phyloP scores from a whole-genome alignment of 225 moss, liverwort and hornwort species.

The Sphagnum tenellum region DNA sequence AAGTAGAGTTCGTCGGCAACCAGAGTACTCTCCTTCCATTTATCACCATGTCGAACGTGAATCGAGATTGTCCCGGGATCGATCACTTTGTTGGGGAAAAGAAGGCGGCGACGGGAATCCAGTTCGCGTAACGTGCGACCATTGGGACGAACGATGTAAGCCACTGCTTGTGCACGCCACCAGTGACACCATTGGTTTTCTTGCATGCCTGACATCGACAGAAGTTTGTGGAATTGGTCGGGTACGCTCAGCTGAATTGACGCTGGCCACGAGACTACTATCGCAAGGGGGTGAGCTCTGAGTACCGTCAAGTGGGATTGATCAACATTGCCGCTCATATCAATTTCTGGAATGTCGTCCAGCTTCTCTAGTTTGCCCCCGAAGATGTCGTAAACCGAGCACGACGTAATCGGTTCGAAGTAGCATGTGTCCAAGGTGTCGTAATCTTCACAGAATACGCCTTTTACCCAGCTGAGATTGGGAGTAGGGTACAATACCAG shows the following conservation, averaged over 20 bases:
- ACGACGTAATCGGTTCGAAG: conserved; percentile 32
- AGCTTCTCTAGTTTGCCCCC: no score
- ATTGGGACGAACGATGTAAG: conserved; percentile 37
- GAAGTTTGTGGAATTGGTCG: no score
- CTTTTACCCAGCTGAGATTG: conserved; percentile 32
- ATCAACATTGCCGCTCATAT: no score
- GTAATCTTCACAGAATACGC: conserved; percentile 24
- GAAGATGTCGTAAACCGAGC: conserved; percentile 15
- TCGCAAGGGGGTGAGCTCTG: no score
- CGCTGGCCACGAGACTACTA: no score
- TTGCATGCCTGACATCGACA: no score
- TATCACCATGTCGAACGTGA: conserved; percentile 25
- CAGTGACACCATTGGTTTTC: conserved; percentile 3
- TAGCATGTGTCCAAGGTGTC: conserved; percentile 32
- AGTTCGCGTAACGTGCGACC: conserved; percentile 19
- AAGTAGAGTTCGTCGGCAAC: conserved; percentile 12
- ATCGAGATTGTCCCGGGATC: conserved; percentile 34
- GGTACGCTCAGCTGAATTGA: no score
- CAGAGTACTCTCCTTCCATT: conserved; percentile 7
- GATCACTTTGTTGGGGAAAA: conserved; percentile 11
- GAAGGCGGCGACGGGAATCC: conserved; percentile 16
- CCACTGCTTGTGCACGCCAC: conserved; percentile 41
- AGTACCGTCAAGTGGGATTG: no score
- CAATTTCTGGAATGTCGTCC: no score
- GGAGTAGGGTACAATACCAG: conserved; percentile 38